Conservation (phyloP, 805 yeast genomes). For the Wickerhamomyces rabaulensis region DNA sequence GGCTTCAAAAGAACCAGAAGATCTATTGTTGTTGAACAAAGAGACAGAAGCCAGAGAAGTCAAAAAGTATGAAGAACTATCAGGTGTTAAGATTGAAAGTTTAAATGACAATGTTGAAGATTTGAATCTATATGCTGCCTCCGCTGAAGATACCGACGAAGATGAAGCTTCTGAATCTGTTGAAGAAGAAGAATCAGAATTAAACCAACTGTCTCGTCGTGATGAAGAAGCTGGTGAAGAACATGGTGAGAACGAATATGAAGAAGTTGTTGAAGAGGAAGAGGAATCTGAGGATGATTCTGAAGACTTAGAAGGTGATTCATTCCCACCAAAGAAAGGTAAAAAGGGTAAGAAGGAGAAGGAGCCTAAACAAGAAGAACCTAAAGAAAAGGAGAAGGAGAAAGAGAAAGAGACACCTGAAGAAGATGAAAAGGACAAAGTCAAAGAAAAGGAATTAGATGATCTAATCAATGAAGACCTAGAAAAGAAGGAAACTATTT, state of each 20-base stretch:
- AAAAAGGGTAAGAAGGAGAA: too few relatives aligned
- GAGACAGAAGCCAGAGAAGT: slow-evolving; percentile 23
- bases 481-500: background rate
- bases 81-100: slow-evolving; percentile 12
- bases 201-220: background rate
- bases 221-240: background rate
- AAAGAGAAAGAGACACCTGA: background rate
- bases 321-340: background rate
- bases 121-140: background rate
- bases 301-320: background rate
- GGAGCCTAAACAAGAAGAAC: too few relatives aligned
- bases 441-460: slow-evolving; percentile 8
- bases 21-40: slow-evolving; percentile 21
- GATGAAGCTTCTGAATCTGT: background rate
- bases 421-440: slow-evolving; percentile 6
- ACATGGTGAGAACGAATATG: background rate
- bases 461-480: slow-evolving; percentile 9
- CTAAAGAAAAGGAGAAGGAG: background rate
- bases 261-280: background rate
- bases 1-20: slow-evolving; percentile 24
- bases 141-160: background rate
- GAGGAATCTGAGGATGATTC: background rate
- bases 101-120: background rate
- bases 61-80: slow-evolving; percentile 20
- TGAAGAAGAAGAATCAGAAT: background rate